Evolutionary conservation across 768 basidiomycete species (phyloP).

Genomic region (Leccinum obscurum): DNA sequence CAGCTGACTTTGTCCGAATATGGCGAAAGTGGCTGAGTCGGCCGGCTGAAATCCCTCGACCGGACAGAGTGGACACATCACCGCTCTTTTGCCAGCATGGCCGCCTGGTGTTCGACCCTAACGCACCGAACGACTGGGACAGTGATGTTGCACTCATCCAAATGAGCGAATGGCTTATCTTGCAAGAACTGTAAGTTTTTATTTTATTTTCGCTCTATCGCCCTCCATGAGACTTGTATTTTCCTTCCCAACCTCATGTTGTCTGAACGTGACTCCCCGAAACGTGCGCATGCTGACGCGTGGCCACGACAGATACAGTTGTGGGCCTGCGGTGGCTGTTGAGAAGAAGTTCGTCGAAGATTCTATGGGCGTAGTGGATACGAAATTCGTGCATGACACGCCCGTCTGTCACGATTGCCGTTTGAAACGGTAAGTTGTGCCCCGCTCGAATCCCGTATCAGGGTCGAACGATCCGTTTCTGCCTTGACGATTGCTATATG

Average conservation of each 20-base stretch:
- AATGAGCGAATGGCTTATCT: slow-evolving; percentile 61
- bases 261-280: slow-evolving; percentile 5
- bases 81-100: slow-evolving; percentile 68
- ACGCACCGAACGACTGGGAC: slow-evolving; percentile 57
- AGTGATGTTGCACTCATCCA: slow-evolving; percentile 55
- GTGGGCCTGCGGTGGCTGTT: slow-evolving; percentile 53
- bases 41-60: slow-evolving; percentile 55
- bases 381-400: slow-evolving; percentile 47
- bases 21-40: slow-evolving; percentile 73
- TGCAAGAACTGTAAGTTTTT: slow-evolving; percentile 55
- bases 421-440: slow-evolving; percentile 47
- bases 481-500: slow-evolving; percentile 1
- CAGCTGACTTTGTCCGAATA: slow-evolving; percentile 57
- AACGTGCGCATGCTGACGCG: slow-evolving; percentile 20
- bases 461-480: slow-evolving; percentile 8
- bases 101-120: slow-evolving; percentile 65
- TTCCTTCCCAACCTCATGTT: slow-evolving; percentile 10
- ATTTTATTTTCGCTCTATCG: slow-evolving; percentile 6
- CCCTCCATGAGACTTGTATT: not conserved
- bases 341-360: slow-evolving; percentile 36
- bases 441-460: slow-evolving; percentile 10
- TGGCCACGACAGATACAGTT: slow-evolving; percentile 48
- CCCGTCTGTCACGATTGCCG: slow-evolving; percentile 64
- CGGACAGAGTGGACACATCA: slow-evolving; percentile 61
- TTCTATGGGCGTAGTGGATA: slow-evolving; percentile 31